phyloP scores from a whole-genome alignment of 305 asterid species.

The Fraxinus ornus region DNA sequence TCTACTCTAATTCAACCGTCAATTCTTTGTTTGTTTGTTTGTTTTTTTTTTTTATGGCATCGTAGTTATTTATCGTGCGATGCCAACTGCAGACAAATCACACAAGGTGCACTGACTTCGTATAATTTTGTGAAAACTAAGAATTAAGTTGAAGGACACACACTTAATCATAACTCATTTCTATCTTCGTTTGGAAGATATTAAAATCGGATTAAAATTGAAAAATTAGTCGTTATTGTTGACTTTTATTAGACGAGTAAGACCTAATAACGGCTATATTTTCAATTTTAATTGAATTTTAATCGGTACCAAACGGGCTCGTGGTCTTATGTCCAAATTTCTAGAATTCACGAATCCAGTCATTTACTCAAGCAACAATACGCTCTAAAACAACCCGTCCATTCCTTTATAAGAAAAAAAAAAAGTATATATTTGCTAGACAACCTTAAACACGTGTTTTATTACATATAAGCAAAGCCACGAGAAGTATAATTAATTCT shows the following conservation, averaged over 20 bases:
- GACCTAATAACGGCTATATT: no score
- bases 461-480: not conserved
- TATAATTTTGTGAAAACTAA: not conserved
- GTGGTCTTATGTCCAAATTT: no score
- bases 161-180: not conserved
- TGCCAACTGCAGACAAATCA: not conserved
- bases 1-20: not conserved
- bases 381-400: not conserved
- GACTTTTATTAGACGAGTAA: no score
- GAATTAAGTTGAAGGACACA: not conserved
- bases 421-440: not conserved
- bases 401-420: no score
- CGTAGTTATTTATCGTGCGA: not conserved
- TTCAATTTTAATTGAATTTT: no score
- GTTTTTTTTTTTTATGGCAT: not conserved
- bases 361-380: not conserved
- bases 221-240: no score
- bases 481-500: constrained; percentile 3
- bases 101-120: not conserved
- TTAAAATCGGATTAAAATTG: no score
- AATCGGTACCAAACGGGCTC: no score
- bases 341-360: no score
- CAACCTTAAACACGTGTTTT: not conserved
- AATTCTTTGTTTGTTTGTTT: not conserved
- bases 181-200: not conserved